phyloP scores from a whole-genome alignment of 2,329 filamentous ascomycete species.

The Periconia sp. region DNA sequence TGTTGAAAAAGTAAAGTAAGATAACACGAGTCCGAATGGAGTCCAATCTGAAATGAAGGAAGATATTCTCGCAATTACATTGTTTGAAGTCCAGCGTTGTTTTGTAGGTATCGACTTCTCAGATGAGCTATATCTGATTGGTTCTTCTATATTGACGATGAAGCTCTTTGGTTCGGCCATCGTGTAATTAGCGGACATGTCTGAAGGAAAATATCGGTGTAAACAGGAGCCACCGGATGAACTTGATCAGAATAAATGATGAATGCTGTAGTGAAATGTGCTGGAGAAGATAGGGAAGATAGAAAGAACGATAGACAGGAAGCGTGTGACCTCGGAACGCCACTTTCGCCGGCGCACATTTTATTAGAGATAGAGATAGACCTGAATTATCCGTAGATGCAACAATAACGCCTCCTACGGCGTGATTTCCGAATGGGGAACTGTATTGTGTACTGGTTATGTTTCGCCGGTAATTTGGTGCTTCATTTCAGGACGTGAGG shows the following conservation, averaged over 20 bases:
- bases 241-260: conserved; percentile 30
- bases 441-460: no score
- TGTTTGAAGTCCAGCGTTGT: conserved; percentile 7
- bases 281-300: no score
- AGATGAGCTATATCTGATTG: conserved; percentile 10
- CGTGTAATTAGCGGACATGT: conserved; percentile 20
- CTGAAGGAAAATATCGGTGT: conserved; percentile 4
- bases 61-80: conserved; percentile 22
- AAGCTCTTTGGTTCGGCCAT: conserved; percentile 35
- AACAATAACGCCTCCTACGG: no score
- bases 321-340: no score
- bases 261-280: conserved; percentile 17
- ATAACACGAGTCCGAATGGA: conserved; percentile 48
- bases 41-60: conserved; percentile 49
- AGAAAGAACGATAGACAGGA: no score
- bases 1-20: conserved; percentile 51
- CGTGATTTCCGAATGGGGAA: no score
- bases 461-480: no score
- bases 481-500: no score
- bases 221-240: conserved; percentile 4
- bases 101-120: conserved; percentile 11
- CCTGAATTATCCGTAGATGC: no score
- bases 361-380: no score
- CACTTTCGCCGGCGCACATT: no score
- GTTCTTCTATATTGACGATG: conserved; percentile 33